Evolutionary conservation across 2,329 filamentous ascomycete genomes (phyloP), one percentile per base, ranked within the genome.

Genomic region (Cladosporium sp.): DNA sequence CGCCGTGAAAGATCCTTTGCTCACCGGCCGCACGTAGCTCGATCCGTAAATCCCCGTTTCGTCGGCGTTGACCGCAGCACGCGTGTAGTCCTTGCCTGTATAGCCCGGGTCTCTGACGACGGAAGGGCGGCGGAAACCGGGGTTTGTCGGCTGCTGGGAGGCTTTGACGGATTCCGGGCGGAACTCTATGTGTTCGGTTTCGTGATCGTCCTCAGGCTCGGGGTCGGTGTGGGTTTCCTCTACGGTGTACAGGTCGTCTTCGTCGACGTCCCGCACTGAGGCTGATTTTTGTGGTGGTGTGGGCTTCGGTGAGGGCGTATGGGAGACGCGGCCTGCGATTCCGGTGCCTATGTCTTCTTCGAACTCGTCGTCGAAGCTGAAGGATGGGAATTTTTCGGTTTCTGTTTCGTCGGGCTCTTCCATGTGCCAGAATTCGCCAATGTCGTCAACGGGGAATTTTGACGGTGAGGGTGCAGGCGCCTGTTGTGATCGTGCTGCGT

Each of bases 121-220:
- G 29, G 72, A 73, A 3, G 76, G 76, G 18, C 75, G 69, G 14
- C 74, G 69, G 65, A 77, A 78, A 33, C 76, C 76, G 1, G 76
- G 76, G 26, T 67, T 69, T 6, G 72, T 73, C 5, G 76, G 73
- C 62, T 76, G 75, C 44, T 72, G 72, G 11, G 71, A 68, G 46
- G 70, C 57, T 62, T 66, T 53, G 31, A 71, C 65, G 23, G 73
- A 69, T 61, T 68, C 62, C 21, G 76, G 66, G 57, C 69, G 64
- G 65, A 72, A 63, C 12, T 63, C 68, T 23, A 75, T 57, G 62
- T 72, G 67, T 21, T 71, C 62, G 26, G 72, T 64, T 61, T 68
- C 64, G 57, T 67, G 53, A 29, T 69, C 56, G 18, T 53, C n/a
- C 3, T 59, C 40, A 21, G 40, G 37, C 23, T 57, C 21, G 12